phyloP scores from a whole-genome alignment of 805 yeast genomes.

The Teunomyces atbi region DNA sequence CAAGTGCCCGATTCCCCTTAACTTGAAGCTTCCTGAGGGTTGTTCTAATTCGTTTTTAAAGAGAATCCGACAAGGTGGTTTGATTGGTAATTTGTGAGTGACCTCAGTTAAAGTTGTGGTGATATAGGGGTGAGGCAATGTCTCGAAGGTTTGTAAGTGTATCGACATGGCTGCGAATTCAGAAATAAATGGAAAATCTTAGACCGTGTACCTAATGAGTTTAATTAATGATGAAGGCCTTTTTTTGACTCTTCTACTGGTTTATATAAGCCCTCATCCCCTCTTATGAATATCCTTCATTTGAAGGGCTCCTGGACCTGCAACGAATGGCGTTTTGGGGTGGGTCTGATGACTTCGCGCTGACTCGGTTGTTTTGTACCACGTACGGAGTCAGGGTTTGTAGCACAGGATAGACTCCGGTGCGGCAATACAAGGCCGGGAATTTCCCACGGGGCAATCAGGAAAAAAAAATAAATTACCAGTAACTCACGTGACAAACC shows the following conservation, averaged over 20 bases:
- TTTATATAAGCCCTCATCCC: not conserved
- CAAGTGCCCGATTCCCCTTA: slow-evolving; percentile 53
- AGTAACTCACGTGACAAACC: no score
- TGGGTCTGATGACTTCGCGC: slow-evolving; percentile 1
- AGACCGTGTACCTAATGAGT: not conserved
- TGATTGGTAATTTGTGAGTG: slow-evolving; percentile 23
- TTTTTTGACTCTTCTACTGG: not conserved
- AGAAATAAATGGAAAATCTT: not conserved
- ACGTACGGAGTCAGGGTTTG: slow-evolving; percentile 1
- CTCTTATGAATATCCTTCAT: not conserved
- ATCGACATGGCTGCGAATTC: slow-evolving; percentile 2
- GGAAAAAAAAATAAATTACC: not conserved
- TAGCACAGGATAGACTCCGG: not conserved
- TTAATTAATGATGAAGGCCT: not conserved
- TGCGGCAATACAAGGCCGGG: slow-evolving; percentile 1
- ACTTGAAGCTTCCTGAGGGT: slow-evolving; percentile 58
- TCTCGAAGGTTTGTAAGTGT: slow-evolving; percentile 5
- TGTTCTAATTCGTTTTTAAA: slow-evolving; percentile 53
- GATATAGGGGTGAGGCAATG: slow-evolving; percentile 21
- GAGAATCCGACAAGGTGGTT: slow-evolving; percentile 38
- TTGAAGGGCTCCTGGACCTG: slow-evolving; percentile 2
- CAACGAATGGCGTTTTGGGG: slow-evolving; percentile 2
- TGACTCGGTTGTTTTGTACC: slow-evolving; percentile 1
- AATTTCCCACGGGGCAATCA: not conserved
- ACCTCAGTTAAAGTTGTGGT: slow-evolving; percentile 42